Evolutionary conservation across 306 rosid genomes (phyloP).

Genomic region (Fragaria ananassa): DNA sequence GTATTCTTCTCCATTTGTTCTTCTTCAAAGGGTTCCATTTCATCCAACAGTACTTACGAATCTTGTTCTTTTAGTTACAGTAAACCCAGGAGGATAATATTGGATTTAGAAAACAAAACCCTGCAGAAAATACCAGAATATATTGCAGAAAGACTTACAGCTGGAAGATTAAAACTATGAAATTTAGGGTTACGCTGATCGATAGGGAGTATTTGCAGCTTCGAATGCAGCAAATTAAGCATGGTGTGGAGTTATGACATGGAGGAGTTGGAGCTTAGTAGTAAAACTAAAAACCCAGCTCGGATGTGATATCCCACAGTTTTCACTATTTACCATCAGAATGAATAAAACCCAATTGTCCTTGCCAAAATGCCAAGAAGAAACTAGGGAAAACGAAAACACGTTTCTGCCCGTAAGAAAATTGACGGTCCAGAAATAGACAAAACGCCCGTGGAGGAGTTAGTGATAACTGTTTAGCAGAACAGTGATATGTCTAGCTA

Average conservation of each 20-base stretch:
- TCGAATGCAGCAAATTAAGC: not conserved
- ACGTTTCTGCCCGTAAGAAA: not conserved
- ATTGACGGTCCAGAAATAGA: not conserved
- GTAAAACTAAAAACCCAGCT: not conserved
- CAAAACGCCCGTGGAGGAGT: not conserved
- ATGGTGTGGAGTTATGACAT: not conserved
- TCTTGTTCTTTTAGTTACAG: constrained; percentile 18
- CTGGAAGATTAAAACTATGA: not conserved
- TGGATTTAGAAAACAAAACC: not conserved
- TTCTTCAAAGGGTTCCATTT: not conserved
- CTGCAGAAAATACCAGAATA: not conserved
- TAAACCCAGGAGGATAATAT: not conserved
- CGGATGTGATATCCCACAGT: too few relatives aligned
- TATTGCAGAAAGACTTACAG: not conserved
- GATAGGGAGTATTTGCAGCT: not conserved
- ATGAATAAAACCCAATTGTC: not conserved
- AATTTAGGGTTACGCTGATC: not conserved
- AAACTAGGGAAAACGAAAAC: not conserved
- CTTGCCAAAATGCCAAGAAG: not conserved
- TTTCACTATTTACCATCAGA: not conserved
- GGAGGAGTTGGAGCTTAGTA: not conserved
- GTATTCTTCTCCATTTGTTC: not conserved
- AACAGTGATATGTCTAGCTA: constrained; percentile 3
- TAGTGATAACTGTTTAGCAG: not conserved
- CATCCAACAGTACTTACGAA: not conserved